Evolutionary conservation across 768 basidiomycete genomes (phyloP).

Genomic region (Amanita phalloides): DNA sequence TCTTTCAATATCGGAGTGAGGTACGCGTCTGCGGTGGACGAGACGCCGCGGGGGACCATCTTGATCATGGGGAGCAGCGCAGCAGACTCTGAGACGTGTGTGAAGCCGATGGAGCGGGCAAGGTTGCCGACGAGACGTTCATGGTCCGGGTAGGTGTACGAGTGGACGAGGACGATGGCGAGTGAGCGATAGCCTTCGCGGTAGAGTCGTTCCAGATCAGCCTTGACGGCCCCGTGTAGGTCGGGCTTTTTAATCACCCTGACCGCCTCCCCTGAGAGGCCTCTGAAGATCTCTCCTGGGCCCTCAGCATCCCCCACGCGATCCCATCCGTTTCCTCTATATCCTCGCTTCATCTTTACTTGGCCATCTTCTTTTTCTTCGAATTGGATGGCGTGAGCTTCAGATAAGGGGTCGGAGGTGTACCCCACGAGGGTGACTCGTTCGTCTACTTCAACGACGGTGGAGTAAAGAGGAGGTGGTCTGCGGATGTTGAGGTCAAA

Average conservation of each 20-base stretch:
- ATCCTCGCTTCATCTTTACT: slow-evolving; percentile 37
- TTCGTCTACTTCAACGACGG: slow-evolving; percentile 74
- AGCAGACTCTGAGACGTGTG: slow-evolving; percentile 81
- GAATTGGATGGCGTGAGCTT: slow-evolving; percentile 68
- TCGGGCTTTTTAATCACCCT: slow-evolving; percentile 72
- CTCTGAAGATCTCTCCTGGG: slow-evolving; percentile 69
- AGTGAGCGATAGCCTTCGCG: slow-evolving; percentile 79
- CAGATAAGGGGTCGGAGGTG: slow-evolving; percentile 78
- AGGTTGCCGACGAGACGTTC: slow-evolving; percentile 63
- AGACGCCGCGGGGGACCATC: slow-evolving; percentile 87
- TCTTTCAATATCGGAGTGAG: slow-evolving; percentile 79
- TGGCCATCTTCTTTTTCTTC: slow-evolving; percentile 50
- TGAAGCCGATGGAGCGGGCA: slow-evolving; percentile 77
- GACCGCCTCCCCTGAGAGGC: slow-evolving; percentile 85
- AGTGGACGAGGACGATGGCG: slow-evolving; percentile 85
- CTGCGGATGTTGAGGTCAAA: slow-evolving; percentile 91
- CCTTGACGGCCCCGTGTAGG: slow-evolving; percentile 29
- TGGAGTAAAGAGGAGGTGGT: slow-evolving; percentile 63
- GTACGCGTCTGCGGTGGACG: slow-evolving; percentile 91
- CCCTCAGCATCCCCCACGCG: slow-evolving; percentile 61
- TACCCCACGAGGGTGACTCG: slow-evolving; percentile 92
- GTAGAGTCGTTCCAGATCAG: slow-evolving; percentile 61
- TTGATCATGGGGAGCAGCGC: slow-evolving; percentile 91
- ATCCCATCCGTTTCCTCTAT: slow-evolving; percentile 74
- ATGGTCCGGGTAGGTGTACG: slow-evolving; percentile 86